These are phyloP conservation scores for Rhizoclosmatium globosum DNA, from an alignment of 192 early-diverging fungal species.

Conservation along the genomic window DNA sequence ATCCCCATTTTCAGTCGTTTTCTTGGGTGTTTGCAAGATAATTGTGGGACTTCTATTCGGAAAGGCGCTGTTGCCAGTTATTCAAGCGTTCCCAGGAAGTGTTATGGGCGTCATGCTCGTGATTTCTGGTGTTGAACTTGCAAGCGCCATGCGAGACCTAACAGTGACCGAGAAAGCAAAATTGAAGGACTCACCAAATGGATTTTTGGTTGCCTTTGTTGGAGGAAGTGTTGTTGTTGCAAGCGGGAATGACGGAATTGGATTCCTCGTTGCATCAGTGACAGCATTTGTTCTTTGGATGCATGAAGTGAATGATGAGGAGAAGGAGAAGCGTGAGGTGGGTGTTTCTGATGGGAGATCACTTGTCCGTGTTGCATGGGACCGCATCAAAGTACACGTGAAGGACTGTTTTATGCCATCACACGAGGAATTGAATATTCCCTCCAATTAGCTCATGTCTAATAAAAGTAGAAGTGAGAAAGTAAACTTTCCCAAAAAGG, in stretches of 20 bases:
- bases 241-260: conserved; percentile 33
- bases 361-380: background rate
- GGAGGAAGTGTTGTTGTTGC: conserved; percentile 30
- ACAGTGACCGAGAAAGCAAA: conserved; percentile 50
- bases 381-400: background rate
- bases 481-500: too few relatives aligned
- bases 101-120: conserved; percentile 90
- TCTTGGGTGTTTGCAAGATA: conserved; percentile 83
- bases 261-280: conserved; percentile 26
- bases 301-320: conserved; percentile 29
- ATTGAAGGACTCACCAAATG: conserved; percentile 29
- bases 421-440: too few relatives aligned
- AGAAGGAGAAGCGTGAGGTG: background rate
- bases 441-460: too few relatives aligned
- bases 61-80: conserved; percentile 74
- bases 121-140: conserved; percentile 81
- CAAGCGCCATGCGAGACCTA: conserved; percentile 57
- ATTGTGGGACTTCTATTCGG: conserved; percentile 84
- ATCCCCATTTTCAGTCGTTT: conserved; percentile 77
- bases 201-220: conserved; percentile 24
- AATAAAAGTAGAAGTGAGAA: too few relatives aligned
- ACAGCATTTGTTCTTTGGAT: conserved; percentile 33
- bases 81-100: conserved; percentile 77
- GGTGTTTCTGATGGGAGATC: background rate
- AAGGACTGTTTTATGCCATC: background rate